Evolutionary conservation across 2,329 filamentous ascomycete genomes (phyloP), one percentile per base, ranked within the genome.

Genomic region (Thielaviopsis ethacetica): DNA sequence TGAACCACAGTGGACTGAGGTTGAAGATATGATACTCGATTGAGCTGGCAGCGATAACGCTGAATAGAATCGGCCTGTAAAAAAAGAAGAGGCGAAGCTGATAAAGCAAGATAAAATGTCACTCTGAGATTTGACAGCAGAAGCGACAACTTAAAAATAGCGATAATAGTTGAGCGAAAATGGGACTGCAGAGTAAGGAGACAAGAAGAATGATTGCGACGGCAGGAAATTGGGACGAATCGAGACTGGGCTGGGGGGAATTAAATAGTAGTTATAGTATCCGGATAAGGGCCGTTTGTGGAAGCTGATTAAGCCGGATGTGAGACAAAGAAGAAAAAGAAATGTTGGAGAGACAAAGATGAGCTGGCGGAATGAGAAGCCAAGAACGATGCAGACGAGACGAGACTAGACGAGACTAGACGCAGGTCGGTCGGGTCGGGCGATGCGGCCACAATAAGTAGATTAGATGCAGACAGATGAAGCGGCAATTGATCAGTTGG

Each of bases 1-100:
- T 61, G 34, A 61, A 59, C 60, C 60, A 61, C 60, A 61, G 60
- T 61, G 53, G 44, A 44, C 60, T 59, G 60, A 61, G 60, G 60
- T 58, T 61, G 61, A 59, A 61, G 59, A 59, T 58, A 51, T 53
- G 57, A 56, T 52, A 51, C 44, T 44, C 57, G 38, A 49, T 47
- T 41, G 54, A 27, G 26, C 15, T 47, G 53, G 27, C n/a, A 21
- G 27, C 27, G 17, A 54, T 22, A 21, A 54, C n/a, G 2, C 44
- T 30, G 50, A 15, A 15, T 26, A 9, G 50, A 53, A 30, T 21
- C 21, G 41, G 54, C 34, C 34, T 44, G 21, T 24, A 47, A 55
- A 55, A n/a, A 55, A 24, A 26, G 26, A 24, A 26, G 26, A 21
- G 30, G 55, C 21, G n/a, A 49, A 21, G 17, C 21, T 17, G 44